Conservation (phyloP, 1,139 yeast genomes). For the Sugiyamaella neomexicana region DNA sequence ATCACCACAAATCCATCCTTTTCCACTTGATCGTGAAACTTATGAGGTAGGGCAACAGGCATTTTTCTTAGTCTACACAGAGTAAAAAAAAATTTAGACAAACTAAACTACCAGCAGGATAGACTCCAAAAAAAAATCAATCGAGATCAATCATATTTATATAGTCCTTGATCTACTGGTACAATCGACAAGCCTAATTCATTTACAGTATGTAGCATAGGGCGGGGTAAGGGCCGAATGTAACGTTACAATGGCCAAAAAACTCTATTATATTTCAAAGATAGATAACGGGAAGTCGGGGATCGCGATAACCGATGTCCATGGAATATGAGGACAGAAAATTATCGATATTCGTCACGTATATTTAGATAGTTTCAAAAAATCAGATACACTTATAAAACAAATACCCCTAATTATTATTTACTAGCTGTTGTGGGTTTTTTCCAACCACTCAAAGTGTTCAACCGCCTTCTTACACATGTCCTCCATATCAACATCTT, state of each 20-base stretch:
- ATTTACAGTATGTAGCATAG: too few relatives aligned
- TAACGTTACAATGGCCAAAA: neutral
- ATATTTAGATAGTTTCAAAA: neutral
- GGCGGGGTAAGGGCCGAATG: neutral
- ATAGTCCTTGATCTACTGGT: too few relatives aligned
- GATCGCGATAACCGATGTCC: neutral
- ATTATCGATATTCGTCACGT: neutral
- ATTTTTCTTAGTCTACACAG: neutral
- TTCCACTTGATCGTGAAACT: slow-evolving; percentile 44
- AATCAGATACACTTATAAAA: neutral
- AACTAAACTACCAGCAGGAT: neutral
- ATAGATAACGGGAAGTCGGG: too few relatives aligned
- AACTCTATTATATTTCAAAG: too few relatives aligned
- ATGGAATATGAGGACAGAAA: too few relatives aligned
- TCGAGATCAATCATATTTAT: too few relatives aligned
- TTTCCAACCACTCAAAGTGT: slow-evolving; percentile 37
- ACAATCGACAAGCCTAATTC: too few relatives aligned
- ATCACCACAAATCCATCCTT: slow-evolving; percentile 50
- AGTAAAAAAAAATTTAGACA: neutral
- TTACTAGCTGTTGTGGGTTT: slow-evolving; percentile 18
- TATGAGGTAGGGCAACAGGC: slow-evolving; percentile 8
- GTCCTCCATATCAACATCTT: slow-evolving; percentile 44
- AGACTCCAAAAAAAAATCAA: too few relatives aligned
- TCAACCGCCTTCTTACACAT: slow-evolving; percentile 33
- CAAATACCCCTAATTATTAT: neutral